Evolutionary conservation across 805 yeast genomes (phyloP), one percentile per base, ranked within the genome.

Genomic region (Priceomyces medius): DNA sequence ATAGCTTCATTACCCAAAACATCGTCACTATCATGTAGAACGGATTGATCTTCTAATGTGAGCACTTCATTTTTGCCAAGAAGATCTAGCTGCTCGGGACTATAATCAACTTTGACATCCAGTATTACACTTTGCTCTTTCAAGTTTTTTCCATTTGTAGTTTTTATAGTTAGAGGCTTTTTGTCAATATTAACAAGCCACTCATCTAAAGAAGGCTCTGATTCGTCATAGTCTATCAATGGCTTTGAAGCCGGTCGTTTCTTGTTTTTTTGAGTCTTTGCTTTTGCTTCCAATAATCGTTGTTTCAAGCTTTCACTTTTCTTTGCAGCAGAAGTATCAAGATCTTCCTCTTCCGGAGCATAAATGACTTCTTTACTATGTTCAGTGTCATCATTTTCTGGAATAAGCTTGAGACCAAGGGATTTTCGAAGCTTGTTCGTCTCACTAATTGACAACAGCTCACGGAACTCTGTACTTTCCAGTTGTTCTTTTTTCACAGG

Each of bases 361-460:
- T 27, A n/a, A 27, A 16, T 6, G 4, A n/a, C 16, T 5, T 39
- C 41, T 2, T 19, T 28, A 23, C n/a, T 28, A 24, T 28, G 23
- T 8, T 19, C 16, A 17, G 20, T 17, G 18, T 26, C 44, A 16
- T 26, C 28, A 26, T 32, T 28, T 13, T 43, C 31, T 4, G 70
- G 73, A 13, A 79, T 71, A 1, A 83, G 81, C 27, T 73, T 71
- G 41, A 81, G 61, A 0, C 86, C 86, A 8, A 79, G 50, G 9
- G 74, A 68, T 5, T 61, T 46, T 18, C 88, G 60, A 6, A 79
- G 62, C 48, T 59, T 64, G 51, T 81, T 81, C 0, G 86, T 81
- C 44, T 81, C 85, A 43, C 74, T 80, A 1, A 81, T 59, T 58
- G 54, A 58, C 43, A 57, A 59, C 48, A 47, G 62, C 28, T 35